A percentile compares a stretch with the other conserved stretches of the same genome.
phyloP scores from a whole-genome alignment of 2,329 filamentous ascomycete species.

The Knufia petricola region DNA sequence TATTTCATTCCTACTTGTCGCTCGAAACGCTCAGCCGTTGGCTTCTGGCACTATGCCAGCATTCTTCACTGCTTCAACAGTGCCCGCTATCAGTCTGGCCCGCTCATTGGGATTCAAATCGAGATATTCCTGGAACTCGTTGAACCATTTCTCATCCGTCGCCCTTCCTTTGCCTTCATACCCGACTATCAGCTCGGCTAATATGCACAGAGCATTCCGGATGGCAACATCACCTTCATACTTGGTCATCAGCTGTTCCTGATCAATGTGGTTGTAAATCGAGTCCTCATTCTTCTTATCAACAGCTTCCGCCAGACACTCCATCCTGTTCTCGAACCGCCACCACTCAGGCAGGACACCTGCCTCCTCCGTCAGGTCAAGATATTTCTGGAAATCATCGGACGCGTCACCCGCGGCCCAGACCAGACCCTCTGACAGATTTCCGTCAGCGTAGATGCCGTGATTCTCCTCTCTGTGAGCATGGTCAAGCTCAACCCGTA shows the following conservation, averaged over 20 bases:
- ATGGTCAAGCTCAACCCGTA: constrained; percentile 25
- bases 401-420: constrained; percentile 22
- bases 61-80: constrained; percentile 18
- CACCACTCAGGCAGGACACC: constrained; percentile 32
- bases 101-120: constrained; percentile 26
- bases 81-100: constrained; percentile 19
- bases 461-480: constrained; percentile 22
- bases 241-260: constrained; percentile 17
- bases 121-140: constrained; percentile 29
- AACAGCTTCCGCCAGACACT: constrained; percentile 18
- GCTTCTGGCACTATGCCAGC: constrained; percentile 4
- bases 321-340: constrained; percentile 21
- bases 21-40: not conserved
- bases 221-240: constrained; percentile 21
- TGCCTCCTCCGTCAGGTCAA: constrained; percentile 24
- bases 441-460: constrained; percentile 18
- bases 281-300: constrained; percentile 18
- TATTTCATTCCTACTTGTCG: too few species aligned
- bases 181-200: constrained; percentile 22
- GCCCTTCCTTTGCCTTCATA: constrained; percentile 22
- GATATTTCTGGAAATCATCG: constrained; percentile 32
- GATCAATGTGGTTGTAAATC: constrained; percentile 19
- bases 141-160: constrained; percentile 27
- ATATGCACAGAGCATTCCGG: constrained; percentile 17
- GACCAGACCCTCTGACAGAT: constrained; percentile 29